Conservation (phyloP, 176 grass and related monocot genomes). For the Carex kokanica region DNA sequence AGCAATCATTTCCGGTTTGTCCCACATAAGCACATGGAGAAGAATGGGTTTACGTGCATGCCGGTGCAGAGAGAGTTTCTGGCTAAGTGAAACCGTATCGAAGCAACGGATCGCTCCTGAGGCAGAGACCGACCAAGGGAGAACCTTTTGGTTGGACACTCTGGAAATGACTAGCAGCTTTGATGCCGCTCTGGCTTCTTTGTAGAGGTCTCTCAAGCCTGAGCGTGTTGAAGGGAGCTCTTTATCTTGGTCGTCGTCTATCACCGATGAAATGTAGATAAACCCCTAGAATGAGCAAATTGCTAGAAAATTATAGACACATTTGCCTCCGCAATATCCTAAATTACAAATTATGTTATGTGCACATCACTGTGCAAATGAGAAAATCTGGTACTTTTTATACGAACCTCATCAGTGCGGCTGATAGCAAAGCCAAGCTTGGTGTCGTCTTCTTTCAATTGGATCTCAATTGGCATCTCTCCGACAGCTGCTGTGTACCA, state of each 20-base stretch:
- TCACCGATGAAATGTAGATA: slow-evolving; percentile 78
- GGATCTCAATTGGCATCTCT: slow-evolving; percentile 75
- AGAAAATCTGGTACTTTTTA: not conserved
- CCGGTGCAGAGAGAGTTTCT: slow-evolving; percentile 89
- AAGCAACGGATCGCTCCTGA: slow-evolving; percentile 83
- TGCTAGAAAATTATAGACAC: not conserved
- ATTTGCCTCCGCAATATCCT: not conserved
- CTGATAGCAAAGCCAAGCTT: slow-evolving; percentile 93
- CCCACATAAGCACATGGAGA: slow-evolving; percentile 88
- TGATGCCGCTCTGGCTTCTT: slow-evolving; percentile 49
- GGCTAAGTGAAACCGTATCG: slow-evolving; percentile 93
- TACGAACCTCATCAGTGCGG: slow-evolving; percentile 76
- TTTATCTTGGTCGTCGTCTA: slow-evolving; percentile 47
- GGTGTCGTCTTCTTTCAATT: slow-evolving; percentile 54
- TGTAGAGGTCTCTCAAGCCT: slow-evolving; percentile 77
- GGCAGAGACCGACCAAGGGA: slow-evolving; percentile 86
- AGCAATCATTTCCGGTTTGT: slow-evolving; percentile 10
- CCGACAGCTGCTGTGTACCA: slow-evolving; percentile 70
- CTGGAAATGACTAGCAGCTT: slow-evolving; percentile 93
- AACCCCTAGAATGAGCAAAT: slow-evolving; percentile 52
- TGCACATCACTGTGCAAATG: not conserved
- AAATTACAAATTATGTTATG: not conserved
- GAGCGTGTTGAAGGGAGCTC: slow-evolving; percentile 73
- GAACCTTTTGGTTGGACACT: slow-evolving; percentile 67
- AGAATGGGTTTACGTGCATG: slow-evolving; percentile 71